Evolutionary conservation across 2,329 filamentous ascomycete species (phyloP).

Genomic region (Scedosporium aurantiacum): DNA sequence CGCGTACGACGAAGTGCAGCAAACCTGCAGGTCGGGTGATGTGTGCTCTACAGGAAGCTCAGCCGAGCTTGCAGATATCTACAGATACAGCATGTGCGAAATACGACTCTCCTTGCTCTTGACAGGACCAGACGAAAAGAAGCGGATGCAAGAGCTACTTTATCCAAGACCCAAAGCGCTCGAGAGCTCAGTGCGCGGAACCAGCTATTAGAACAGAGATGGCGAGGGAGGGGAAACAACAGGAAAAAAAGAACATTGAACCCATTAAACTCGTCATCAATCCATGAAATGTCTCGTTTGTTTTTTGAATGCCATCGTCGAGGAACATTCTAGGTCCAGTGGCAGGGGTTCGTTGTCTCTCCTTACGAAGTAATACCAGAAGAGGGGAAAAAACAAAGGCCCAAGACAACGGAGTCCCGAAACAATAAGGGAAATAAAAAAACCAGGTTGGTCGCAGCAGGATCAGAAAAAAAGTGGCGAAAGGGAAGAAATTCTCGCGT

Average conservation of each 20-base stretch:
- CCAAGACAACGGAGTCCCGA: not conserved
- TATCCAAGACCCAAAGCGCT: not conserved
- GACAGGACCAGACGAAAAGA: not conserved
- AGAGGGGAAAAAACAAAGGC: not conserved
- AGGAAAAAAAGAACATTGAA: too few relatives aligned
- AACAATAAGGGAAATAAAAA: too few relatives aligned
- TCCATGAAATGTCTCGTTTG: not conserved
- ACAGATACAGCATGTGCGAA: constrained; percentile 1
- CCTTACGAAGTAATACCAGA: not conserved
- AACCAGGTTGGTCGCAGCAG: too few relatives aligned
- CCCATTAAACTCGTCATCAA: not conserved
- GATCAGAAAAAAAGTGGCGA: too few relatives aligned
- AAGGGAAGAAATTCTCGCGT: too few relatives aligned
- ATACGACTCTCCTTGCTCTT: not conserved
- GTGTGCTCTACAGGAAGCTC: not conserved
- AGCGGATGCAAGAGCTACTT: not conserved
- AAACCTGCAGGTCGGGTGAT: not conserved
- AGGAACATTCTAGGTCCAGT: not conserved
- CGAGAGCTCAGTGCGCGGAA: not conserved
- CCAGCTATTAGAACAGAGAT: not conserved
- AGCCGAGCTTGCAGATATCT: not conserved
- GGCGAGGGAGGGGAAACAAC: not conserved
- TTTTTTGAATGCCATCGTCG: not conserved
- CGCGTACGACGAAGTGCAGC: not conserved
- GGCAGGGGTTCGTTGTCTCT: not conserved